phyloP scores from a whole-genome alignment of 164 flowering plant genomes.

The Piper betle region DNA sequence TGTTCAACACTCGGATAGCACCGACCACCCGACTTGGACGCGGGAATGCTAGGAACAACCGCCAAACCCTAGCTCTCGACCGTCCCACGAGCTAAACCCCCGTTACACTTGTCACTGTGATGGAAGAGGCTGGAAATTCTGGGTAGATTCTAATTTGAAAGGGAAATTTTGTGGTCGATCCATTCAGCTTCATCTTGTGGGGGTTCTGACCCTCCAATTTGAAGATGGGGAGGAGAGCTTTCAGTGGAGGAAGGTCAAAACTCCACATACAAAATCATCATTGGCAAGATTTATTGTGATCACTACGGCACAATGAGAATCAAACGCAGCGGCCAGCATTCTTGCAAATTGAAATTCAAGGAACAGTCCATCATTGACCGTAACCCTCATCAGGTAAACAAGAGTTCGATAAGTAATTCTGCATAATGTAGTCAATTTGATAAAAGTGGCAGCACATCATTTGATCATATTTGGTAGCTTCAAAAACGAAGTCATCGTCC shows the following conservation, averaged over 20 bases:
- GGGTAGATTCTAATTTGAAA: conserved; percentile 96
- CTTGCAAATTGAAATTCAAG: conserved; percentile 98
- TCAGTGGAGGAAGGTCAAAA: conserved; percentile 99
- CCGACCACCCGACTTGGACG: no score
- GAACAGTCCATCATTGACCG: conserved; percentile 98
- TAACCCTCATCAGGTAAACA: conserved; percentile 85
- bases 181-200: conserved; percentile 97
- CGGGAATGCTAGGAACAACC: no score
- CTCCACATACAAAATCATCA: conserved; percentile 94
- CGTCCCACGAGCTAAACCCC: no score
- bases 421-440: background rate
- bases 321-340: conserved; percentile 75
- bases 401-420: background rate
- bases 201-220: conserved; percentile 82
- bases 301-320: conserved; percentile 99
- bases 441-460: no score
- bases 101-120: no score
- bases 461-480: no score
- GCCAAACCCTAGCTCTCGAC: no score
- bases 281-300: conserved; percentile 96
- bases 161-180: conserved; percentile 99
- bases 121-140: conserved; percentile 96
- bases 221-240: conserved; percentile 95
- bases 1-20: no score
- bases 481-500: background rate